Evolutionary conservation across 2,329 filamentous ascomycete species (phyloP).

Genomic region (Blastomyces gilchristii): DNA sequence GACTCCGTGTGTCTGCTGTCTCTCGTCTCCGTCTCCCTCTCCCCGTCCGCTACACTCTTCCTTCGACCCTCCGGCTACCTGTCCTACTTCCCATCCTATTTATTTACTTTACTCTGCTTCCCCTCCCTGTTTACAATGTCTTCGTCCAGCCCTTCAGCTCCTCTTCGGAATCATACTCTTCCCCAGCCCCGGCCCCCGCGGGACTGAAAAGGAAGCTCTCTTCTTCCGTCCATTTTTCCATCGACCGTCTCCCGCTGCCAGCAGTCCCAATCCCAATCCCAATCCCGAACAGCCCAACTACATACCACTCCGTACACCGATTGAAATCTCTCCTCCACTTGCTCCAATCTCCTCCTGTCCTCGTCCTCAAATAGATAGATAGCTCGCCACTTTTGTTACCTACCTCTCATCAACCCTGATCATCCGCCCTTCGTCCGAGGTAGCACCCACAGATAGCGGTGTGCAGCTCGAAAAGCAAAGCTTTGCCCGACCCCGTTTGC

Average conservation of each 20-base stretch:
- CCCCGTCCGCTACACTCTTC: background rate
- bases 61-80: background rate
- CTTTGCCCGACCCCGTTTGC: background rate
- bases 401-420: background rate
- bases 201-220: constrained; percentile 34
- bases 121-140: constrained; percentile 28
- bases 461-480: background rate
- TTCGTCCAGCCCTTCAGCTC: constrained; percentile 23
- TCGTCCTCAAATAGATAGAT: background rate
- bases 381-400: no score
- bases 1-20: no score
- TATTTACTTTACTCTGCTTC: constrained; percentile 14
- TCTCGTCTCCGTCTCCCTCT: background rate
- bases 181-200: constrained; percentile 34
- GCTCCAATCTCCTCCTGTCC: background rate
- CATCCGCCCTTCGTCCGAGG: background rate
- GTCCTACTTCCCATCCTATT: constrained; percentile 4
- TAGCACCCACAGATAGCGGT: background rate
- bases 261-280: background rate
- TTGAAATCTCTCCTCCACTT: constrained; percentile 9
- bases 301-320: constrained; percentile 1
- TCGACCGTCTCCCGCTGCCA: background rate
- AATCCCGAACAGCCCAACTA: background rate
- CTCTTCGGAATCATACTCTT: constrained; percentile 23
- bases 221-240: constrained; percentile 3